Conservation (phyloP, 1,284 basidiomycete species). For the Apiotrichum laibachii region DNA sequence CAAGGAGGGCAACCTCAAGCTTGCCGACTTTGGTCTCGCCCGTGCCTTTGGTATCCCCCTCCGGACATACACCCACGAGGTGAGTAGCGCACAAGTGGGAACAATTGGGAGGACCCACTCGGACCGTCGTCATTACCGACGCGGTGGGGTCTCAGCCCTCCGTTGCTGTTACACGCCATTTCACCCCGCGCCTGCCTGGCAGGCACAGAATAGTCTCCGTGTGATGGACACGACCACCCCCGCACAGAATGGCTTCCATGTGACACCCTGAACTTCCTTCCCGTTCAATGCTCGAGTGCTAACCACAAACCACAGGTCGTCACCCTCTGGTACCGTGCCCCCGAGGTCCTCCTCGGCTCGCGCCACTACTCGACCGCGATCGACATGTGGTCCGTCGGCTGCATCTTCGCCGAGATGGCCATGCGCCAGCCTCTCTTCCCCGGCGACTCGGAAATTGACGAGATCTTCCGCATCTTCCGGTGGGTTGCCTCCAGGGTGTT, state of each 20-base stretch:
- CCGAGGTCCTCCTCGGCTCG: slow-evolving; percentile 94
- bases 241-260: no score
- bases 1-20: slow-evolving; percentile 91
- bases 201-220: no score
- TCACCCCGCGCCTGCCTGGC: no score
- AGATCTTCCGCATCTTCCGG: slow-evolving; percentile 98
- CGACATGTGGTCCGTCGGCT: slow-evolving; percentile 98
- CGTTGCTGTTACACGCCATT: no score
- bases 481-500: slow-evolving; percentile 50
- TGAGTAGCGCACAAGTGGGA: slow-evolving; percentile 41
- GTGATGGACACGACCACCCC: no score
- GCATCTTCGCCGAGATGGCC: slow-evolving; percentile 95
- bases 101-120: neutral
- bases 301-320: slow-evolving; percentile 65
- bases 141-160: no score
- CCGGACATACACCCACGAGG: slow-evolving; percentile 95
- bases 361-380: slow-evolving; percentile 98
- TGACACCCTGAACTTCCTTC: no score
- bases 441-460: slow-evolving; percentile 98
- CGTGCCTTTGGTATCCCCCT: slow-evolving; percentile 94
- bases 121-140: no score
- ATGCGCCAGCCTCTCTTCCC: slow-evolving; percentile 83
- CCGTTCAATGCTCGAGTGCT: no score
- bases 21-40: slow-evolving; percentile 92
- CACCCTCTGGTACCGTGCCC: slow-evolving; percentile 98